phyloP scores from a whole-genome alignment of 192 early-diverging fungal species.

The Entomortierella chlamydospora region DNA sequence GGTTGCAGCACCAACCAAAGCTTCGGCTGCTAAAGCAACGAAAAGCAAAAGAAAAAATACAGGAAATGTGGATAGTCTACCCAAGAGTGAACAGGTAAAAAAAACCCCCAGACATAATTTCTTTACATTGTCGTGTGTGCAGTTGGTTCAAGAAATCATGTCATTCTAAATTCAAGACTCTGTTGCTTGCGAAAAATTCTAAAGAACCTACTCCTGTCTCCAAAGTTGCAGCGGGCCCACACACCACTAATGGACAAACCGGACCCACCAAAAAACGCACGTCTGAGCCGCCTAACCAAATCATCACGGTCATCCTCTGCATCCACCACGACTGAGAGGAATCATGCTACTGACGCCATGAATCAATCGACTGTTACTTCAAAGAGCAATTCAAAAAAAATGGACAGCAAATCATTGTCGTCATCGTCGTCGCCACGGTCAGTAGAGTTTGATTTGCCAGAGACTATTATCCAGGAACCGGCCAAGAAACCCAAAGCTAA shows the following conservation, averaged over 20 bases:
- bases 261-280: background rate
- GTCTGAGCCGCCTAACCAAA: background rate
- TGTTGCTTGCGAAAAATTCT: too few relatives aligned
- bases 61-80: background rate
- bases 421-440: background rate
- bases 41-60: constrained; percentile 14
- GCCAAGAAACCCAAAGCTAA: background rate
- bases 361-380: background rate
- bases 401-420: background rate
- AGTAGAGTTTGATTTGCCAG: constrained; percentile 15
- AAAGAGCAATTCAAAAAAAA: background rate
- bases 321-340: background rate
- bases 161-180: too few relatives aligned
- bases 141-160: too few relatives aligned
- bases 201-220: background rate
- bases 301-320: background rate
- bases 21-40: constrained; percentile 18
- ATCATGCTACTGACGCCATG: background rate
- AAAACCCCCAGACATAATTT: background rate
- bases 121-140: too few relatives aligned
- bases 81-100: constrained; percentile 8
- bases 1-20: constrained; percentile 26
- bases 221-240: background rate
- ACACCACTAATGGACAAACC: background rate
- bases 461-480: background rate